Base-by-base conservation (phyloP, 257 asterid genomes). In the Sherardia arvensis region DNA sequence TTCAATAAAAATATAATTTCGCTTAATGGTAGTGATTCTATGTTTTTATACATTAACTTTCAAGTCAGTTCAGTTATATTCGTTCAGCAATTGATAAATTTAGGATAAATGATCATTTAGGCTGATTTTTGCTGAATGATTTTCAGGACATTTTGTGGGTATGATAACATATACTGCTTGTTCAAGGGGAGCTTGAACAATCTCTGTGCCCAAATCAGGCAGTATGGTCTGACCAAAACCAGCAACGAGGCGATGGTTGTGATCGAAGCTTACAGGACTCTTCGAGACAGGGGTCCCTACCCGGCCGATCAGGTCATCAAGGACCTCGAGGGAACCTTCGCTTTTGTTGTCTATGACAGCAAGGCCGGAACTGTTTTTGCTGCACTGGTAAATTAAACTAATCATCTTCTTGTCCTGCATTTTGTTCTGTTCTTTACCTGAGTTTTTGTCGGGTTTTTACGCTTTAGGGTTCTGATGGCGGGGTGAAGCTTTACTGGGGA, bases 261-360 rank as follows among this genome's bases (percentile, higher is more conserved):
- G 40, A 85, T 87, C 27, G 93, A 90, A 62, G 97, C 95, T 0
- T 90, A 90, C 20, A 56, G 89, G 60, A 87, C 97, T 0, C 84
- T 90, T 9, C 66, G 97, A 11, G 97, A 90, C 77, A 74, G 97
- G 0, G 93, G 91, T 3, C 97, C 97, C 0, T 87, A 87, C 54
- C 97, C 97, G n/a, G 93, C 95, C 1, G 93, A 87, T 45, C 97
- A 85, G 53, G 93, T 90, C 27, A 73, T 90, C 12, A 85, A 79
- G 87, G 97, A 90, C 71, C 84, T 90, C 23, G 95, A 90, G 0
- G 97, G 97, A 0, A 76, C 73, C 77, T 90, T 82, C 58, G 97
- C 93, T 11, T 90, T 87, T 18, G 90, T 87, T 26, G 75, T 90
- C 20, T 87, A 85, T 54, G 97, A 90, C 32, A 78, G 81, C 78